phyloP scores from a whole-genome alignment of 116 monocot species.

The Trichopus zeylanicus region DNA sequence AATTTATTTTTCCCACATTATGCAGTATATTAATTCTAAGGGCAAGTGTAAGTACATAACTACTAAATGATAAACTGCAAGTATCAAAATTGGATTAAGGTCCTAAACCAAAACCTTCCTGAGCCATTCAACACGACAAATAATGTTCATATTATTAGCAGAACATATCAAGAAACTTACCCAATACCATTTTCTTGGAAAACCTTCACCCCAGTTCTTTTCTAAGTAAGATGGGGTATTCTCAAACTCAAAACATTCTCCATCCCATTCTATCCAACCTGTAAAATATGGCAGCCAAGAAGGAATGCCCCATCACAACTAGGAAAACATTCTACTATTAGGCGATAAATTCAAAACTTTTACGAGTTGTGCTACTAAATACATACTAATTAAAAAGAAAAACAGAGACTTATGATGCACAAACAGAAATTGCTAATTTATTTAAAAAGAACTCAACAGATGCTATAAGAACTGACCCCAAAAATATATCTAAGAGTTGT shows the following conservation, averaged over 20 bases:
- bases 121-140: no score
- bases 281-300: slow-evolving; percentile 3
- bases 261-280: slow-evolving; percentile 99
- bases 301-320: not conserved
- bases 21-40: no score
- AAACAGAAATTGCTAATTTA: no score
- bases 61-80: no score
- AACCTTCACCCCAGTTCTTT: slow-evolving; percentile 94
- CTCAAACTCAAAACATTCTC: slow-evolving; percentile 75
- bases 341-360: not conserved
- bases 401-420: no score
- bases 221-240: slow-evolving; percentile 98
- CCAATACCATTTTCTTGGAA: slow-evolving; percentile 98
- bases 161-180: slow-evolving; percentile 31
- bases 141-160: not conserved
- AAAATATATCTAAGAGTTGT: no score
- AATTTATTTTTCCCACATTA: no score
- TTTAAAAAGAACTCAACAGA: no score
- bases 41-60: no score
- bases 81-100: not conserved
- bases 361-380: not conserved
- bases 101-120: not conserved
- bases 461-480: no score
- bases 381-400: no score
- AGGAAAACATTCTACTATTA: not conserved